Conservation (phyloP, 2,329 filamentous ascomycete genomes). For the Chaetomiaceae sp. region DNA sequence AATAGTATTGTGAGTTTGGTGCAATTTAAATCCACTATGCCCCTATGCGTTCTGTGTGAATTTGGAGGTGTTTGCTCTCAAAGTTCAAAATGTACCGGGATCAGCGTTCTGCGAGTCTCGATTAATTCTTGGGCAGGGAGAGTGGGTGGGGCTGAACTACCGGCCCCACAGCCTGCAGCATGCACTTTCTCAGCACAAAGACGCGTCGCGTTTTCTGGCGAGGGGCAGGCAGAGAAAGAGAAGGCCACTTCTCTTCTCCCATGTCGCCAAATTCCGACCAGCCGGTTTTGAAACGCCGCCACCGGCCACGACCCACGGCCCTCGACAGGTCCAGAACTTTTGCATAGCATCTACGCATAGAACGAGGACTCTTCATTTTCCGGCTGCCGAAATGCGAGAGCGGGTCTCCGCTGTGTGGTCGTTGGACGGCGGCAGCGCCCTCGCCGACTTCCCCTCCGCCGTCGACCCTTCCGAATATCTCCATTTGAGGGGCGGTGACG, state of each 20-base stretch:
- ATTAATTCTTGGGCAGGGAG: no score
- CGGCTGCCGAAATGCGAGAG: neutral
- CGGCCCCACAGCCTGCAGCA: no score
- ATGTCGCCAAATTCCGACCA: neutral
- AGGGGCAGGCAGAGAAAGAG: no score
- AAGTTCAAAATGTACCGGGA: no score
- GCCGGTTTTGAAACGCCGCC: neutral
- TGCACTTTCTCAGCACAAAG: neutral
- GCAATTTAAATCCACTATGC: no score
- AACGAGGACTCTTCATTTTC: neutral
- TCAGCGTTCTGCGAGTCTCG: no score
- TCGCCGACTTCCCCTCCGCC: neutral
- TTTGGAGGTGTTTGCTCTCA: no score
- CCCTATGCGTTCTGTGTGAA: no score
- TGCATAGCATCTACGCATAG: no score
- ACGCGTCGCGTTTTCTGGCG: slow-evolving; percentile 15
- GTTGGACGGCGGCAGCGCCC: neutral
- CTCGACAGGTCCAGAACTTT: neutral
- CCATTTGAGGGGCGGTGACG: slow-evolving; percentile 22
- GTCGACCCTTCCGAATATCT: slow-evolving; percentile 18
- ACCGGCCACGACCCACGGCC: neutral
- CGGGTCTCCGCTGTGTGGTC: no score
- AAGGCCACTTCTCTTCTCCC: neutral
- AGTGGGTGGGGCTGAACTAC: no score
- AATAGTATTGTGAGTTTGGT: no score